Evolutionary conservation across 2,329 filamentous ascomycete species (phyloP).

Genomic region (Exophiala aquamarina): DNA sequence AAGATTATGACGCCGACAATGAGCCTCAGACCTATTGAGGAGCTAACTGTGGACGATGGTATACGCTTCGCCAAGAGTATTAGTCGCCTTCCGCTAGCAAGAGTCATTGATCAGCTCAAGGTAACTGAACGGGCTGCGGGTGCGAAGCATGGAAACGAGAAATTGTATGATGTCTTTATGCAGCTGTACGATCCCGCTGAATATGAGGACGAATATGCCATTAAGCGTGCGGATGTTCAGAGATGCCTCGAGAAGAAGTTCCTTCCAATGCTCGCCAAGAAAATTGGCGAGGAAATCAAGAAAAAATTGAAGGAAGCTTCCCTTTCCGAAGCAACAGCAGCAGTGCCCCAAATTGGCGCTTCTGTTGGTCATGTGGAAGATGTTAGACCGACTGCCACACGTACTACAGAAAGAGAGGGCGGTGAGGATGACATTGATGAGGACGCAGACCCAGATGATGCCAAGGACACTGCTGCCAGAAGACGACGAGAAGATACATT

Average conservation of each 20-base stretch:
- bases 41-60: conserved; percentile 66
- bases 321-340: conserved; percentile 59
- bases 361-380: conserved; percentile 59
- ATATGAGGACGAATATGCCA: conserved; percentile 83
- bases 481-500: conserved; percentile 71
- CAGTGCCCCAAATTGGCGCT: conserved; percentile 73
- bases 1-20: conserved; percentile 88
- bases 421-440: conserved; percentile 64
- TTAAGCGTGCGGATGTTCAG: conserved; percentile 74
- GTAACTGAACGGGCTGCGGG: conserved; percentile 78
- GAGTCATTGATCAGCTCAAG: conserved; percentile 77
- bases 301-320: conserved; percentile 68
- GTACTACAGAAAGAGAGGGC: conserved; percentile 46
- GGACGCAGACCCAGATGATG: conserved; percentile 75
- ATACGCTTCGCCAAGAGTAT: conserved; percentile 89
- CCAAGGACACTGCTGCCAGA: conserved; percentile 57
- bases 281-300: conserved; percentile 73
- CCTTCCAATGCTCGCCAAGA: conserved; percentile 67
- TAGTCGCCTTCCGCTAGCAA: conserved; percentile 77
- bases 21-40: conserved; percentile 75
- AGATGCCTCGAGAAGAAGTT: conserved; percentile 78
- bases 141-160: conserved; percentile 69
- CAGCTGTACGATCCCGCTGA: conserved; percentile 82
- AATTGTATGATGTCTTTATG: conserved; percentile 79
- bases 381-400: conserved; percentile 44